A percentile compares a stretch with the other conserved stretches of the same genome.
Conservation (phyloP, 768 basidiomycete species). For the Termitomyces sp. region DNA sequence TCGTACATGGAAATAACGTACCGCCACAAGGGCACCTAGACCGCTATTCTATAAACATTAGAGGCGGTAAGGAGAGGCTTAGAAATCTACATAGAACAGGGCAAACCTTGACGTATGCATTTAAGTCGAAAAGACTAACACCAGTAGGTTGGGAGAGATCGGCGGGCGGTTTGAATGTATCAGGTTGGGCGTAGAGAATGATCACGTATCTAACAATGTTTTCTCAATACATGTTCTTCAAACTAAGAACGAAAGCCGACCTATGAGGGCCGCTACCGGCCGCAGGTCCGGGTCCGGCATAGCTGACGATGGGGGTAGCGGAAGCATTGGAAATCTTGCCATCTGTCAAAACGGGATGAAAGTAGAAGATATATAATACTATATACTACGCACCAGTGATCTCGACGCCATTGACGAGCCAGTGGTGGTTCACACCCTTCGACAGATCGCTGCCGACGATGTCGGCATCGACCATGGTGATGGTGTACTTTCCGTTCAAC, state of each 20-base stretch:
- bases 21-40: conserved; percentile 60
- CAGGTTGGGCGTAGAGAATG: conserved; percentile 61
- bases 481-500: conserved; percentile 53
- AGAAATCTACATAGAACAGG: neutral
- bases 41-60: conserved; percentile 36
- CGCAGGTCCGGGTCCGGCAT: conserved; percentile 70
- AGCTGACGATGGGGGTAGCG: conserved; percentile 54
- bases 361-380: neutral
- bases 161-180: conserved; percentile 55
- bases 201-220: conserved; percentile 57
- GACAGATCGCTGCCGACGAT: conserved; percentile 56
- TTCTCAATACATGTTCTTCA: neutral
- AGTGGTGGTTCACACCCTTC: conserved; percentile 68
- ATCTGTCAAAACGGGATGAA: conserved; percentile 16
- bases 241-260: conserved; percentile 27
- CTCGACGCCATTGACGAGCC: conserved; percentile 69
- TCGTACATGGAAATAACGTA: conserved; percentile 19
- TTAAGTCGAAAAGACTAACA: conserved; percentile 54
- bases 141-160: conserved; percentile 48
- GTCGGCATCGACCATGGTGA: conserved; percentile 76
- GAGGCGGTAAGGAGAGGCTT: neutral
- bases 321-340: conserved; percentile 36
- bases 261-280: conserved; percentile 72
- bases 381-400: conserved; percentile 32
- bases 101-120: conserved; percentile 51